These are phyloP conservation scores for Fusarium sp. DNA, from an alignment of 2,329 filamentous ascomycete genomes.

Conservation along the genomic window DNA sequence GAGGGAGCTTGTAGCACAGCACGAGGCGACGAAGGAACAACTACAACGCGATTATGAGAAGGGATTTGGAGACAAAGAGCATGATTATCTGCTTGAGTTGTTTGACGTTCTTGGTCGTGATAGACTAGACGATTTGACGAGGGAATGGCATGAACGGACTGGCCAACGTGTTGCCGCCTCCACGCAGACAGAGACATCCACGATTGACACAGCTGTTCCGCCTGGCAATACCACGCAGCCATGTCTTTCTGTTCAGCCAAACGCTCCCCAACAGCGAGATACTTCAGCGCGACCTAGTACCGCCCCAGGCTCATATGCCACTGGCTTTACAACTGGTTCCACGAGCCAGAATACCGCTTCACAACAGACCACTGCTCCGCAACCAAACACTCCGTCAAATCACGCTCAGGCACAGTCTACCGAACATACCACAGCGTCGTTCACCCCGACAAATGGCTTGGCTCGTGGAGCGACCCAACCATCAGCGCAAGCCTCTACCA, in stretches of 20 bases:
- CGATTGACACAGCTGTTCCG: neutral
- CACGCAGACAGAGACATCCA: neutral
- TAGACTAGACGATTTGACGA: neutral
- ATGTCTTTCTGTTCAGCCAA: fast-evolving
- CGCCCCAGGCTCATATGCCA: neutral
- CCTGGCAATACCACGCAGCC: neutral
- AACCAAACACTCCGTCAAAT: fast-evolving
- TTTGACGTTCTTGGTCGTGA: neutral
- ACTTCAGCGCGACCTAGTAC: too few species aligned
- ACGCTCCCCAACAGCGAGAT: neutral
- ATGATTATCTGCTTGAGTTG: neutral
- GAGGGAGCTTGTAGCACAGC: neutral
- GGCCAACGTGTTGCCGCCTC: neutral
- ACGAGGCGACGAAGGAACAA: neutral
- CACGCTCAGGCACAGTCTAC: neutral
- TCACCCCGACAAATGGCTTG: neutral
- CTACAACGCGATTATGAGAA: neutral
- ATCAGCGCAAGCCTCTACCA: neutral
- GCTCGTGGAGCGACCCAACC: too few species aligned
- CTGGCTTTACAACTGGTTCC: neutral
- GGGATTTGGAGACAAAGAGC: neutral
- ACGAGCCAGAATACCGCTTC: neutral
- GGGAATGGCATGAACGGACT: neutral
- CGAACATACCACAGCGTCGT: neutral
- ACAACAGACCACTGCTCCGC: neutral